Base-by-base conservation (phyloP, 75 land plant species). In the Isoetes taiwanensis region DNA sequence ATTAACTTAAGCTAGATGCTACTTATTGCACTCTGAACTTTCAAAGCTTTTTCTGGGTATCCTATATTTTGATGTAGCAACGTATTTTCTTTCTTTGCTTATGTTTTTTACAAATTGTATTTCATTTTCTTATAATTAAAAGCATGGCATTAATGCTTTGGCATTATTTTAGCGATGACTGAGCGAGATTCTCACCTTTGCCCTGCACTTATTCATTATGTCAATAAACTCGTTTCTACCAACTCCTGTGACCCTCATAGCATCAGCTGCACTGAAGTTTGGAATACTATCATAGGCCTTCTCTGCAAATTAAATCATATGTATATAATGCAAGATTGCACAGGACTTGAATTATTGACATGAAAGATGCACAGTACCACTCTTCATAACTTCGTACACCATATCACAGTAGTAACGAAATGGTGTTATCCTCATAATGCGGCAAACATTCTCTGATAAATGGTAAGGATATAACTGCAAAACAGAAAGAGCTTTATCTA, bases 241-340 rank as follows among this genome's bases (percentile, higher is more conserved):
- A 28, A 94, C 82, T 43, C 99, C 99, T 40, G 99, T 94, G 28
- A 94, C 79, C 34, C 99, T 67, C 52, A 94, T 65, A 2, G 96
- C 96, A 78, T 94, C 99, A 31, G 99, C 99, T 34, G 99, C 99
- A 78, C 80, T 94, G 68, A 94, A 94, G 68, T 94, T 94, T 11
- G 99, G 99, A 32, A 94, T 94, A 65, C 86, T 85, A 66, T 94
- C 99, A 76, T 94, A 94, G 33, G 99, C 86, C 70, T 82, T 80
- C 72, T 94, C 99, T 94, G 99, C 75, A 71, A 59, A 28, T 31
- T 31, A 76, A 16, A 58, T 1, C 1, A 62, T 27, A 40, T 10
- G 2, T n/a, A 53, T 26, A 61, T 2, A 28, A 53, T 5, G n/a
- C 2, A 12, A 1, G 16, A 14, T 9, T 9, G n/a, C n/a, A n/a